Evolutionary conservation across 192 early-diverging fungal species (phyloP), one percentile per base, ranked within the genome.

Genomic region (Allomyces macrogynus): DNA sequence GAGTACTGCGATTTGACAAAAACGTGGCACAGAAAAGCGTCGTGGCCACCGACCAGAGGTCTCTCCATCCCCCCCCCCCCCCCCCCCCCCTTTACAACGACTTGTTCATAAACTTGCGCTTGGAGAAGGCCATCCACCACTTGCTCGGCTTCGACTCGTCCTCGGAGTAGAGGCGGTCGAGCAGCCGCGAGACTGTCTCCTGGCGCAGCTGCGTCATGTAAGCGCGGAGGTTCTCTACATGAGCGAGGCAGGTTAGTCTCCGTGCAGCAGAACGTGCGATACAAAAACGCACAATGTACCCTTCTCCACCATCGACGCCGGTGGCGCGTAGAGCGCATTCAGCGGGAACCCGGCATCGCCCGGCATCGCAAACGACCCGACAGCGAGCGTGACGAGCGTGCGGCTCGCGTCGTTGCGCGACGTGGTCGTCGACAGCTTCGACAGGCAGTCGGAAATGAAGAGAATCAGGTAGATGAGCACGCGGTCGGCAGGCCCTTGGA

Each of bases 41-140:
- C 32, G 20, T 11, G 24, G 32, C 63, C 63, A 26, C 63, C 11
- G 18, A 18, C 24, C 23, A 63, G 18, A 20, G 0, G 18, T 5
- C 25, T 63, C 25, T 63, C 18, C 62, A 63, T n/a, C n/a, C n/a
- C n/a, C n/a, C n/a, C n/a, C n/a, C n/a, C n/a, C n/a, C n/a, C n/a
- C n/a, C n/a, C n/a, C n/a, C 18, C 18, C 18, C 25, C 26, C 1
- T 23, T 67, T 80, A 79, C 67, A 90, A 76, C 26, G 80, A 73
- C 77, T 93, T 82, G 71, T 86, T 86, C 94, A 99, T 99, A 71
- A 99, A 99, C 78, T 95, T 92, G 69, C 93, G 82, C 84, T 96
- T 99, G 71, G 91, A 85, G 81, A 99, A 99, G 72, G 89, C 87
- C 82, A 99, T 80, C 96, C 96, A 99, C 94, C 94, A 99, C 73